A percentile compares a stretch with the other conserved stretches of the same genome.
These are phyloP conservation scores for Ceraceosorus guamensis DNA, from an alignment of 1,284 basidiomycete genomes.

Conservation along the genomic window DNA sequence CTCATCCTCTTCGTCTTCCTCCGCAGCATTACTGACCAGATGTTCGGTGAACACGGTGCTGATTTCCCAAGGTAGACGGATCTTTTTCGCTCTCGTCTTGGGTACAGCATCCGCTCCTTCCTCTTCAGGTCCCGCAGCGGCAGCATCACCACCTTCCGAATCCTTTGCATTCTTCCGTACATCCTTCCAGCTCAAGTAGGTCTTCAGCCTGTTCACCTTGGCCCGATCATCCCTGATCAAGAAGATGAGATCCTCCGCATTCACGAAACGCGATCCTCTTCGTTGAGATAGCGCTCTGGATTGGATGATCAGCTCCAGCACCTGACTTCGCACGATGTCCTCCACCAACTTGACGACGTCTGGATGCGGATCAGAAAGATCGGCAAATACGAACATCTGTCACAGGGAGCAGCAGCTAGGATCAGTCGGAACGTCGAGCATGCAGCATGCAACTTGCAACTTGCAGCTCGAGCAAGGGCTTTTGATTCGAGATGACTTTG, in stretches of 20 bases:
- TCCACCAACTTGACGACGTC: conserved; percentile 88
- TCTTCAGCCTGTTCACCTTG: conserved; percentile 84
- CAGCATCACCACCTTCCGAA: conserved; percentile 58
- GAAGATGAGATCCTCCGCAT: conserved; percentile 91
- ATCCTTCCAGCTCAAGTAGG: conserved; percentile 97
- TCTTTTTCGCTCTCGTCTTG: conserved; percentile 85
- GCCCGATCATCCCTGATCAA: conserved; percentile 88
- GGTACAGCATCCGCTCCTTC: conserved; percentile 53
- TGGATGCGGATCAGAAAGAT: conserved; percentile 77
- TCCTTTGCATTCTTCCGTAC: conserved; percentile 93
- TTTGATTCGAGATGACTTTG: conserved; percentile 1
- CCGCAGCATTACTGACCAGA: conserved; percentile 39
- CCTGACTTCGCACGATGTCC: conserved; percentile 86
- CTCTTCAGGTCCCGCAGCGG: conserved; percentile 58
- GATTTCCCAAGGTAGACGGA: conserved; percentile 94
- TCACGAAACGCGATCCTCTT: conserved; percentile 73
- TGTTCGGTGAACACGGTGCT: conserved; percentile 69
- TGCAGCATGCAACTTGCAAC: too few species aligned
- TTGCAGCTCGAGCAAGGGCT: background rate
- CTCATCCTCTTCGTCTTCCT: conserved; percentile 85
- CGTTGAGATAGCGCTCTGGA: conserved; percentile 74
- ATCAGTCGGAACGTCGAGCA: background rate
- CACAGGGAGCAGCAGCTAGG: conserved; percentile 1
- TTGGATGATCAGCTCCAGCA: conserved; percentile 91
- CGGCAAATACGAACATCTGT: conserved; percentile 94